Base-by-base conservation (phyloP, 23 red algal species). In the Gracilaria caudata region DNA sequence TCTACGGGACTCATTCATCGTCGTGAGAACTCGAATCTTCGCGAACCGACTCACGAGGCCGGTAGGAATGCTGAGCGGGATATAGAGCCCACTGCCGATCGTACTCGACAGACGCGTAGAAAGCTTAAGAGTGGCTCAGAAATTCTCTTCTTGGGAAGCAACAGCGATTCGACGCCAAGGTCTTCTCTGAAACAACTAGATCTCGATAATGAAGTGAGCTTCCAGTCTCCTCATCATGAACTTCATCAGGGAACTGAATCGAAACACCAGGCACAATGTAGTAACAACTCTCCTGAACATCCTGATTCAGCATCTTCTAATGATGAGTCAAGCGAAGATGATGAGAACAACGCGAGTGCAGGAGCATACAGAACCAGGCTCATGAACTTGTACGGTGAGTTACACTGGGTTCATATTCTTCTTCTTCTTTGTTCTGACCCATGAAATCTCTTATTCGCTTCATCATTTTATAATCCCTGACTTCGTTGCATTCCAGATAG, bases 341-440 rank as follows among this genome's bases (percentile, higher is more conserved):
- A 61, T 29, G 57, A 61, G 29, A 4, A 37, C 14, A 6, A 16
- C 8, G 5, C 3, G 2, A 30, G 36, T 3, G 61, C 35, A 66
- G 29, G 32, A 66, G 23, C n/a, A 30, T 61, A 30, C 23, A 30
- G n/a, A 9, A 7, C n/a, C 2, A 29, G 6, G 5, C 1, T 30
- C 57, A 61, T 61, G 57, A 30, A 36, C 30, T 16, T 66, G 29
- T 66, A 66, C 61, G 61, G 61, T 66, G 36, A 33, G 61, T 66
- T 35, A 11, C 4, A 66, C 9, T 35, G 4, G 4, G 7, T 36
- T 66, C 14, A 66, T 16, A 19, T 3, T 12, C 8, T 12, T 26
- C 29, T 24, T 14, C 17, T 14, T 2, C 16, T 23, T 35, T 30
- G 0, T 35, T 35, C 61, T 66, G 13, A 66, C 61, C 25, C 7